These are phyloP conservation scores for Neonectria coccinea DNA, from an alignment of 2,329 filamentous ascomycete species.

Conservation along the genomic window DNA sequence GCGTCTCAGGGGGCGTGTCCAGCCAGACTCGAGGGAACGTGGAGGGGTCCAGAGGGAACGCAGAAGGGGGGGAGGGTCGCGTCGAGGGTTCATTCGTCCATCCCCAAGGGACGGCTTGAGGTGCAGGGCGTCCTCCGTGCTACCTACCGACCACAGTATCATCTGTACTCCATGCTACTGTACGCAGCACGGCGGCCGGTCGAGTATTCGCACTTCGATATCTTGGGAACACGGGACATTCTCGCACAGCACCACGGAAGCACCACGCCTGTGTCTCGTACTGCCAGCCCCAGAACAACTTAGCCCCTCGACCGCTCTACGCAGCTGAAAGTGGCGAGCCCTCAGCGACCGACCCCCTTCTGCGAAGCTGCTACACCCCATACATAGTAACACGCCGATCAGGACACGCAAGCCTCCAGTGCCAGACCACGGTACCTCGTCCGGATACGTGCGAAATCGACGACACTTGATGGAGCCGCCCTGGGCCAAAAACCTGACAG, in stretches of 20 bases:
- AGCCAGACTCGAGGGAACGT: slow-evolving; percentile 26
- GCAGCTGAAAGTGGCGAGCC: slow-evolving; percentile 9
- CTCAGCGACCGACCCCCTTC: slow-evolving; percentile 9
- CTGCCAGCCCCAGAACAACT: neutral
- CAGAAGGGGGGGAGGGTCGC: slow-evolving; percentile 34
- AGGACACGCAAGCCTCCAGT: slow-evolving; percentile 44
- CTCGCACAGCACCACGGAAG: slow-evolving; percentile 6
- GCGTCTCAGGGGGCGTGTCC: slow-evolving; percentile 1
- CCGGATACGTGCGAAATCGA: slow-evolving; percentile 24
- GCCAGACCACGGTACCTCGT: neutral
- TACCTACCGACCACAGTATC: neutral
- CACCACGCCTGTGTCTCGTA: slow-evolving; percentile 8
- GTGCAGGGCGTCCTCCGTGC: slow-evolving; percentile 7
- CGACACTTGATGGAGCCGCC: slow-evolving; percentile 31
- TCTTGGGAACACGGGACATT: slow-evolving; percentile 13
- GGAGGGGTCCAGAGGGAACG: slow-evolving; percentile 28
- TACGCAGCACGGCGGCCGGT: neutral
- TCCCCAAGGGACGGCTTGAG: slow-evolving; percentile 13
- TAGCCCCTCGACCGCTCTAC: neutral
- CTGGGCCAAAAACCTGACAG: slow-evolving; percentile 24
- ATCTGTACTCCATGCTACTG: neutral
- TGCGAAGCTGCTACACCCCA: slow-evolving; percentile 9
- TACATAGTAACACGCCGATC: slow-evolving; percentile 26
- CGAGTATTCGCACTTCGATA: slow-evolving; percentile 9
- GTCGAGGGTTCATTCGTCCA: slow-evolving; percentile 36